These are phyloP conservation scores for Trichoderma parareesei DNA, from an alignment of 495 filamentous ascomycete species.

Conservation along the genomic window DNA sequence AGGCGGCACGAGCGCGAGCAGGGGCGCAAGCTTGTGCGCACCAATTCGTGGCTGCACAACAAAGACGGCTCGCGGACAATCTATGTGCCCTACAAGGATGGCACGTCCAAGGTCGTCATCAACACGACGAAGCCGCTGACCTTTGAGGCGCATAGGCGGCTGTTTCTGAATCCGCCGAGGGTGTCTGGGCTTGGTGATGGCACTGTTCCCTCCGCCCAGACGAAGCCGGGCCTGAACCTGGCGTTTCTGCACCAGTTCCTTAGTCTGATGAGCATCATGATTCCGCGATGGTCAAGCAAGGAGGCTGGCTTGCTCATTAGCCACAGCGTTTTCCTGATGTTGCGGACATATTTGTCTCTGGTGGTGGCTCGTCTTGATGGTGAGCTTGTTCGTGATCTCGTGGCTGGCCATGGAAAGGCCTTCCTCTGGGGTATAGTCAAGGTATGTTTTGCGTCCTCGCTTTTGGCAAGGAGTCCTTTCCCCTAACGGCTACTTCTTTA, in stretches of 20 bases:
- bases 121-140: constrained; percentile 87
- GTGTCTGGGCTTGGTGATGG: constrained; percentile 67
- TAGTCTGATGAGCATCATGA: constrained; percentile 93
- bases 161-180: constrained; percentile 86
- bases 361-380: constrained; percentile 90
- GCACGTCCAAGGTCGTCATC: constrained; percentile 85
- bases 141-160: constrained; percentile 88
- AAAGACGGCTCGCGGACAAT: constrained; percentile 93
- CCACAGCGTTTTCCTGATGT: constrained; percentile 79
- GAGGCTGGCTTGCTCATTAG: constrained; percentile 83
- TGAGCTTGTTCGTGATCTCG: constrained; percentile 91
- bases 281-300: constrained; percentile 89
- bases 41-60: constrained; percentile 84
- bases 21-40: constrained; percentile 68
- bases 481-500: constrained; percentile 14
- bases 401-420: constrained; percentile 80
- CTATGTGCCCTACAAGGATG: constrained; percentile 83
- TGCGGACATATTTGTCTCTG: constrained; percentile 89
- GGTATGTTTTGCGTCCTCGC: constrained; percentile 21
- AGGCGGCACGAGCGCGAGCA: constrained; percentile 68
- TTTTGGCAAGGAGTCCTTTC: neutral
- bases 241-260: constrained; percentile 98
- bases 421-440: constrained; percentile 89
- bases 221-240: constrained; percentile 90
- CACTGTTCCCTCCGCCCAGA: constrained; percentile 76